A percentile compares a stretch with the other conserved stretches of the same genome.
Conservation (phyloP, 78 protist species). For the Dictyostelium discoideum region DNA sequence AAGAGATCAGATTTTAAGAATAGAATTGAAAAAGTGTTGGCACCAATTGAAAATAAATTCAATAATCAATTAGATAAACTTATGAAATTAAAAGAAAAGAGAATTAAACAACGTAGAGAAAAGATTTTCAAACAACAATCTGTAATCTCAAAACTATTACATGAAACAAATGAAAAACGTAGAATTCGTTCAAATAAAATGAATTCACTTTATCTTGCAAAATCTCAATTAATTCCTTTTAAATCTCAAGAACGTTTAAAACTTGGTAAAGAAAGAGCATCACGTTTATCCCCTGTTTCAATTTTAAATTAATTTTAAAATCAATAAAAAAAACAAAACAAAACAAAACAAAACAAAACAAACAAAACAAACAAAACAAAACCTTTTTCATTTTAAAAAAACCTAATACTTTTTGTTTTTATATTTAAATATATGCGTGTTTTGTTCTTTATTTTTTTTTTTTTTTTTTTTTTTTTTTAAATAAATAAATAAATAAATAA, state of each 20-base stretch:
- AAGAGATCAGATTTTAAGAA: conserved; percentile 59
- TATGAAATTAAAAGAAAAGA: conserved; percentile 43
- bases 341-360: too few species aligned
- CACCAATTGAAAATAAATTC: conserved; percentile 46
- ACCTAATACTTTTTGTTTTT: too few species aligned
- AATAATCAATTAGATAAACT: conserved; percentile 45
- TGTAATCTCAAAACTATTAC: conserved; percentile 30
- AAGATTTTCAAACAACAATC: conserved; percentile 20
- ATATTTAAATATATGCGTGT: neutral
- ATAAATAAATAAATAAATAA: too few species aligned
- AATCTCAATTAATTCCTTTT: conserved; percentile 41
- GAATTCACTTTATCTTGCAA: conserved; percentile 15
- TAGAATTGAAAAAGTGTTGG: conserved; percentile 45
- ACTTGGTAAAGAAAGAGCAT: conserved; percentile 31
- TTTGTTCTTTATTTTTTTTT: neutral
- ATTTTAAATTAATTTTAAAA: too few species aligned
- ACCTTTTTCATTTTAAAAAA: too few species aligned
- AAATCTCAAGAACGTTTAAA: conserved; percentile 67
- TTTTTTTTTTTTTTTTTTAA: neutral
- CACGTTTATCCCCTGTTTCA: neutral
- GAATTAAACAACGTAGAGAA: conserved; percentile 61
- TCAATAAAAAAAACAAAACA: too few species aligned
- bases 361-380: too few species aligned
- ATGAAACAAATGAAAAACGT: conserved; percentile 56
- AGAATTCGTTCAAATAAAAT: conserved; percentile 40